A percentile compares a stretch with the other conserved stretches of the same genome.
Conservation (phyloP, 371 early-diverging fungal genomes). For the Mucor saturninus region DNA sequence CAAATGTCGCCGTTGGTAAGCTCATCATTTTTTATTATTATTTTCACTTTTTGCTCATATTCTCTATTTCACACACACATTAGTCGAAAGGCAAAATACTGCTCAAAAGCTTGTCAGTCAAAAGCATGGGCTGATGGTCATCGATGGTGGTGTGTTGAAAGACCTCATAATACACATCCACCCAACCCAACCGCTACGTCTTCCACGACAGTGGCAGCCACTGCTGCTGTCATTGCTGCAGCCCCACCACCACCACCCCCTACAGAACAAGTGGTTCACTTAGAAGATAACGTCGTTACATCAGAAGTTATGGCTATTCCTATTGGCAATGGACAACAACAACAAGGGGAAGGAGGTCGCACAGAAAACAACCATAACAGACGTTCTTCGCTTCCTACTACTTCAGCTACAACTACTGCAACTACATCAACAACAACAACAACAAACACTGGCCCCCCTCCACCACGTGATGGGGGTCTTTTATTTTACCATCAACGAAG, state of each 20-base stretch:
- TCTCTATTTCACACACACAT: no score
- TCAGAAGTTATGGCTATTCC: slow-evolving; percentile 35
- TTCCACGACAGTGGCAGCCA: slow-evolving; percentile 39
- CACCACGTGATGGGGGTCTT: slow-evolving; percentile 27
- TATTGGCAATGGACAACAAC: slow-evolving; percentile 21
- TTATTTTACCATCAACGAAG: slow-evolving; percentile 36
- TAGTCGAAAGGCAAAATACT: slow-evolving; percentile 79
- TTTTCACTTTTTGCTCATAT: no score
- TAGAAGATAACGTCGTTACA: slow-evolving; percentile 29
- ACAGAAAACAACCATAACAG: slow-evolving; percentile 13
- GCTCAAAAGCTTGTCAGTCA: slow-evolving; percentile 76
- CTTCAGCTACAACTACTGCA: slow-evolving; percentile 10
- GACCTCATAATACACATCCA: slow-evolving; percentile 42
- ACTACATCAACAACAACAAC: slow-evolving; percentile 4
- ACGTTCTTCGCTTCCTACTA: slow-evolving; percentile 29
- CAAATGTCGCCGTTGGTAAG: slow-evolving; percentile 76
- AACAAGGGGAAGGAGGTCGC: slow-evolving; percentile 2
- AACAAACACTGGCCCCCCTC: slow-evolving; percentile 12
- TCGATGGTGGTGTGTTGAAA: slow-evolving; percentile 80
- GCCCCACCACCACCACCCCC: slow-evolving; percentile 37
- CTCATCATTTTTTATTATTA: neutral
- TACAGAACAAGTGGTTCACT: slow-evolving; percentile 40
- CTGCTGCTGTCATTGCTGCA: slow-evolving; percentile 36
- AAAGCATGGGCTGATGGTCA: slow-evolving; percentile 82
- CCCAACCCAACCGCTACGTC: slow-evolving; percentile 36